phyloP scores from a whole-genome alignment of 2,329 filamentous ascomycete genomes.

The Talaromyces sp. region DNA sequence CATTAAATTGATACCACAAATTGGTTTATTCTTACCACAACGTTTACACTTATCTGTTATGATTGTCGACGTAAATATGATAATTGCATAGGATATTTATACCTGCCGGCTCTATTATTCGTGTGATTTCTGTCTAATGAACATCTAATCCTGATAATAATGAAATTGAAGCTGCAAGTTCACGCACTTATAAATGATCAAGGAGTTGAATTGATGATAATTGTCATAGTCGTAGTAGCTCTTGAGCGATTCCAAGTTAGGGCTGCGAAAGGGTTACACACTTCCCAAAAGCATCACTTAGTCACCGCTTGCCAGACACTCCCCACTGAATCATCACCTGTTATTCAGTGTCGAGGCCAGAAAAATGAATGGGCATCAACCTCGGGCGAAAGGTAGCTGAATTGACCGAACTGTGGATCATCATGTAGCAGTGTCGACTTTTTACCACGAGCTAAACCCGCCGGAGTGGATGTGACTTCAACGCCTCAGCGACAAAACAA shows the following conservation, averaged over 20 bases:
- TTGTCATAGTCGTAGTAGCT: too few species aligned
- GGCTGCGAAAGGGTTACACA: too few species aligned
- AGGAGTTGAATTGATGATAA: too few species aligned
- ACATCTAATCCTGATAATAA: background rate
- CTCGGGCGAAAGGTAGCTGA: background rate
- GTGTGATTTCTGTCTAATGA: background rate
- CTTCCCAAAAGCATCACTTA: too few species aligned
- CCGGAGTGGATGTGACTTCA: background rate
- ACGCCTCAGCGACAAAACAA: background rate
- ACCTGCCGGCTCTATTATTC: background rate
- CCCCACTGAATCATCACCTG: too few species aligned
- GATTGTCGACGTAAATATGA: background rate
- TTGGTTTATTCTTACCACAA: background rate
- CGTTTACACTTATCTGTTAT: background rate
- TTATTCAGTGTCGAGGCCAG: too few species aligned
- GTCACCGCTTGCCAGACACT: too few species aligned
- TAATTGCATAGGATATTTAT: background rate
- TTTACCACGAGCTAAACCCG: background rate
- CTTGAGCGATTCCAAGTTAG: too few species aligned
- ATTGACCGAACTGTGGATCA: background rate
- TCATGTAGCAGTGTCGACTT: background rate
- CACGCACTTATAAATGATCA: background rate
- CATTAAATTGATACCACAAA: slow-evolving; percentile 2
- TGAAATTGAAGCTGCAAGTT: background rate
- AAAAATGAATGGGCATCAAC: background rate